Evolutionary conservation across 2,329 filamentous ascomycete species (phyloP).

Genomic region (Ascochyta pisi): DNA sequence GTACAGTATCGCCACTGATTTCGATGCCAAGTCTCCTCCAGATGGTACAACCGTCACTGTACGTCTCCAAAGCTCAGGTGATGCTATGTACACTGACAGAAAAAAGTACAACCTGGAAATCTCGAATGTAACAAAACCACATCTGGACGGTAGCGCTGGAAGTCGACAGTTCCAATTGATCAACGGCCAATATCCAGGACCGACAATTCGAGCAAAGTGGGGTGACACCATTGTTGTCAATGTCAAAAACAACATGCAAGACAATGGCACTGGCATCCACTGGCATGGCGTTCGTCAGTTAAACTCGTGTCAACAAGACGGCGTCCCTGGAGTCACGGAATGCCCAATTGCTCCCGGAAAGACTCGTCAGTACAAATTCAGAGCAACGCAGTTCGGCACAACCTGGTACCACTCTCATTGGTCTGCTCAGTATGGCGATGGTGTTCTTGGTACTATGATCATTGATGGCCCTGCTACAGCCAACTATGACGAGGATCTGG

Average conservation of each 20-base stretch:
- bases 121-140: constrained; percentile 49
- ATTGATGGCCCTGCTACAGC: constrained; percentile 52
- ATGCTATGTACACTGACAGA: constrained; percentile 4
- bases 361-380: constrained; percentile 64
- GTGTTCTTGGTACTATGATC: constrained; percentile 50
- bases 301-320: constrained; percentile 58
- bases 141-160: constrained; percentile 50
- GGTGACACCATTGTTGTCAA: constrained; percentile 51
- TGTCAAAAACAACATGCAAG: constrained; percentile 46
- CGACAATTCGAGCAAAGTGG: constrained; percentile 50
- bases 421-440: constrained; percentile 53
- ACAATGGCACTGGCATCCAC: constrained; percentile 60
- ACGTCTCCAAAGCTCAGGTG: neutral
- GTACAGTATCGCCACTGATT: constrained; percentile 55
- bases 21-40: constrained; percentile 52
- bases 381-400: constrained; percentile 58
- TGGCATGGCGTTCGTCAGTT: constrained; percentile 58
- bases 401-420: constrained; percentile 55
- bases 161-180: constrained; percentile 51
- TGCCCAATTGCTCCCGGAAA: constrained; percentile 71
- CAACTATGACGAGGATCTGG: constrained; percentile 66
- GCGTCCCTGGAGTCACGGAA: constrained; percentile 61
- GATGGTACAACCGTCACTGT: constrained; percentile 47
- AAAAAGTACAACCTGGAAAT: constrained; percentile 50
- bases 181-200: constrained; percentile 68